These are phyloP conservation scores for Boletellus emodensis DNA, from an alignment of 768 basidiomycete genomes.

Conservation along the genomic window DNA sequence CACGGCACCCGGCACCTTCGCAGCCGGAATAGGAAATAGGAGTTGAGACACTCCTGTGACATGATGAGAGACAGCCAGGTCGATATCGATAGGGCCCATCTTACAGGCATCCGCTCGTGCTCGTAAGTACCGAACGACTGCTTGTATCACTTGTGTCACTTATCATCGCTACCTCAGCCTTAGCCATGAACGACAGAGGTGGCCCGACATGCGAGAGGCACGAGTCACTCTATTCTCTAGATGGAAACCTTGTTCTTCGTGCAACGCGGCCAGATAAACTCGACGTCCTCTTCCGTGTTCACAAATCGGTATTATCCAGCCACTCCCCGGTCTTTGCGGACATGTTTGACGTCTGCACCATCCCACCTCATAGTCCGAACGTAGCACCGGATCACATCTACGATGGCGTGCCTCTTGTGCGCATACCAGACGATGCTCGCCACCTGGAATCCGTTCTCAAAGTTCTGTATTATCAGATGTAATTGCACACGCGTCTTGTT, in stretches of 20 bases:
- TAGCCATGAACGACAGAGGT: too few species aligned
- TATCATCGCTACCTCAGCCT: too few species aligned
- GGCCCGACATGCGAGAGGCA: constrained; percentile 1
- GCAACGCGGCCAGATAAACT: background rate
- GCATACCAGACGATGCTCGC: constrained; percentile 2
- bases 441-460: constrained; percentile 9
- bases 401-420: constrained; percentile 8
- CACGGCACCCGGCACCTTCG: too few species aligned
- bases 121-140: too few species aligned
- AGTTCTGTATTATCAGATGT: constrained; percentile 13
- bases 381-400: background rate
- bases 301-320: constrained; percentile 11
- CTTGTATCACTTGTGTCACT: too few species aligned
- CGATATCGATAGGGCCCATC: too few species aligned
- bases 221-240: constrained; percentile 5
- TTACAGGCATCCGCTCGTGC: too few species aligned
- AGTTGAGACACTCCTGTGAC: too few species aligned
- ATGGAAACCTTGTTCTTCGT: constrained; percentile 5
- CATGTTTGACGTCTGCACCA: constrained; percentile 3
- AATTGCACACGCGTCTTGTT: background rate
- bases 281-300: constrained; percentile 11
- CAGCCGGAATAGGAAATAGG: too few species aligned
- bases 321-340: constrained; percentile 7
- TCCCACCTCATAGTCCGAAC: background rate
- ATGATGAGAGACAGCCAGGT: too few species aligned